Conservation (phyloP, 805 yeast species). For the Nakazawaea ambrosiae region DNA sequence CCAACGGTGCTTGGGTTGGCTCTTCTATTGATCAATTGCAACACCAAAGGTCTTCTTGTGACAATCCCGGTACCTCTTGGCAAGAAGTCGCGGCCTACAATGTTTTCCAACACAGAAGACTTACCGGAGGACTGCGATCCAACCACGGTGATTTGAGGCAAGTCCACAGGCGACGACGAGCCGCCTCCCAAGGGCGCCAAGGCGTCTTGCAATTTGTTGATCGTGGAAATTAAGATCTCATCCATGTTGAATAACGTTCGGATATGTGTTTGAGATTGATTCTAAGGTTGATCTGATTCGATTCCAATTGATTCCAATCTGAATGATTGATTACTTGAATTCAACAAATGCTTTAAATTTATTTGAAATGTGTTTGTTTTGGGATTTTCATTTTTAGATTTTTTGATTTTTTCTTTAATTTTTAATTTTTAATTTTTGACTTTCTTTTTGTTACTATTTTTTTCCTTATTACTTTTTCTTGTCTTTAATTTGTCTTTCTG, state of each 20-base stretch:
- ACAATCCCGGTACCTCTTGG: slow-evolving; percentile 94
- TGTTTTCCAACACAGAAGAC: slow-evolving; percentile 83
- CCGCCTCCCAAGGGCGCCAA: slow-evolving; percentile 93
- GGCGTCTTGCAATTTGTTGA: slow-evolving; percentile 92
- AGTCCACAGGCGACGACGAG: slow-evolving; percentile 79
- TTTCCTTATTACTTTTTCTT: too few relatives aligned
- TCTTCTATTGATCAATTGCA: slow-evolving; percentile 72
- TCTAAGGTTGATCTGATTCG: neutral
- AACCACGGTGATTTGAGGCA: slow-evolving; percentile 92
- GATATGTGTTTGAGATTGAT: neutral
- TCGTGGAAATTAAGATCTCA: slow-evolving; percentile 72
- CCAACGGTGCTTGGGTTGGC: slow-evolving; percentile 20
- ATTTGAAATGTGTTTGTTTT: too few relatives aligned
- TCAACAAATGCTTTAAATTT: too few relatives aligned
- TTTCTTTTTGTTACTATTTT: too few relatives aligned
- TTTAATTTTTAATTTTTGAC: too few relatives aligned
- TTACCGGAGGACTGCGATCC: slow-evolving; percentile 91
- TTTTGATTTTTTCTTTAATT: too few relatives aligned
- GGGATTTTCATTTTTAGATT: too few relatives aligned
- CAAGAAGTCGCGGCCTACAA: slow-evolving; percentile 84
- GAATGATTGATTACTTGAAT: too few relatives aligned
- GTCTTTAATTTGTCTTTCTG: too few relatives aligned
- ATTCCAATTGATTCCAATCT: too few relatives aligned
- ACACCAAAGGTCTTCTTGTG: slow-evolving; percentile 79
- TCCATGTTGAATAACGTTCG: slow-evolving; percentile 57